Evolutionary conservation across 495 filamentous ascomycete genomes (phyloP), one percentile per base, ranked within the genome.

Genomic region (Rusavskia elegans): DNA sequence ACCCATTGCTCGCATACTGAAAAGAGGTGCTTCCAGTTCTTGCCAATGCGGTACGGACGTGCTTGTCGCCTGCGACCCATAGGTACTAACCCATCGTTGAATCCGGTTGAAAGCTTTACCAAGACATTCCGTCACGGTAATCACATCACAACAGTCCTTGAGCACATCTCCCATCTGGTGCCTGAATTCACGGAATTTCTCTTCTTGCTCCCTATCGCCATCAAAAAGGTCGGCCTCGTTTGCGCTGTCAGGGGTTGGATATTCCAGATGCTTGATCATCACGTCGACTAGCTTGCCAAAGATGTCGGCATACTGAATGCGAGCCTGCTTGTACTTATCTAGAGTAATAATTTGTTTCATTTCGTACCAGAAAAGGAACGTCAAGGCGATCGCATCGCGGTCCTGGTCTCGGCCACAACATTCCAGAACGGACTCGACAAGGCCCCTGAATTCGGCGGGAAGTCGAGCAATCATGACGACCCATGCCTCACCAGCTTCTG

Each of bases 341-440:
- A 97, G 66, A 7, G 87, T 85, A 32, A 97, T 72, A 61, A 94
- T 95, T 68, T 95, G 88, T 71, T 99, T 99, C 50, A 99, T 70
- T 64, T 99, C 92, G 65, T 93, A 97, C 92, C 92, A 99, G 70
- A 97, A 97, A 49, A 80, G 78, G 66, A 97, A 97, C 0, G 92
- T 99, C 53, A 89, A 77, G 27, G 85, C 82, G 49, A 97, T 83
- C 9, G 86, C 88, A 49, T 97, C 92, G 51, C 84, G 74, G 48
- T 96, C 89, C 63, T 80, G 79, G 64, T 99, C 92, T 56, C 81
- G 73, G 21, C 83, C 83, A 55, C 83, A 86, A 64, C 89, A 95
- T 66, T 99, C 90, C 27, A 96, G 75, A 32, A 97, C 78, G 8
- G 83, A 80, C 60, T 95, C 87, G 9, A 97, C 92, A 2, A 99